Evolutionary conservation across 2,329 filamentous ascomycete species (phyloP), one percentile per base, ranked within the genome.

Genomic region (Fusarium papillatum): DNA sequence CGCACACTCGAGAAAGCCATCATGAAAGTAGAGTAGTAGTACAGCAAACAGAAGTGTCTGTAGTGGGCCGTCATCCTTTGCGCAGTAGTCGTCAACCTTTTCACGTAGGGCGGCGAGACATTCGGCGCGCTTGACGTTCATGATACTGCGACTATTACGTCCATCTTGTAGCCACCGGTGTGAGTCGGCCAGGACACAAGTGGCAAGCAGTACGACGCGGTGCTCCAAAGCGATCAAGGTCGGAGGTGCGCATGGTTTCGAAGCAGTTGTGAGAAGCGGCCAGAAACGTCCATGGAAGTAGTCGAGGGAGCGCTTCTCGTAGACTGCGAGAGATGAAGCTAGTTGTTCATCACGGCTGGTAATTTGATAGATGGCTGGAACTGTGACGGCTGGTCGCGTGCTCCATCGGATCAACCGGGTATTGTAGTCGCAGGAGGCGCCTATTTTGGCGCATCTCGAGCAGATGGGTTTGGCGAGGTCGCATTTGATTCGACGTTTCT

Each of bases 401-500:
- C 84, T 86, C 86, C 86, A 87, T 69, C 84, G 81, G 46, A 87
- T 80, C 11, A 85, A 78, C 1, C 85, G 80, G 29, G 83, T 80
- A 72, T 83, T 85, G 29, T 80, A 80, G 55, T 80, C 78, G 57
- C 78, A 80, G 4, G 72, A 38, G 11, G 78, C 78, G 17, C 78
- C 78, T 22, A 80, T 72, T 46, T 79, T 77, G 31, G 72, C 65
- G 68, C 85, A 87, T 64, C 84, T 84, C 6, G 80, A 81, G 71
- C 85, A 87, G 4, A 79, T 76, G 3, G 85, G 84, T 29, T 81
- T 80, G 31, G 79, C 77, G 11, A 87, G 81, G 69, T 86, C 85
- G 72, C 85, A 87, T 71, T 86, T 86, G 53, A 86, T 84, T 29
- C 85, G 80, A 14, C 85, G 82, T 60, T 86, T 85, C 73, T 86